These are phyloP conservation scores for Coemansia sp. DNA, from an alignment of 192 early-diverging fungal genomes.

Conservation along the genomic window DNA sequence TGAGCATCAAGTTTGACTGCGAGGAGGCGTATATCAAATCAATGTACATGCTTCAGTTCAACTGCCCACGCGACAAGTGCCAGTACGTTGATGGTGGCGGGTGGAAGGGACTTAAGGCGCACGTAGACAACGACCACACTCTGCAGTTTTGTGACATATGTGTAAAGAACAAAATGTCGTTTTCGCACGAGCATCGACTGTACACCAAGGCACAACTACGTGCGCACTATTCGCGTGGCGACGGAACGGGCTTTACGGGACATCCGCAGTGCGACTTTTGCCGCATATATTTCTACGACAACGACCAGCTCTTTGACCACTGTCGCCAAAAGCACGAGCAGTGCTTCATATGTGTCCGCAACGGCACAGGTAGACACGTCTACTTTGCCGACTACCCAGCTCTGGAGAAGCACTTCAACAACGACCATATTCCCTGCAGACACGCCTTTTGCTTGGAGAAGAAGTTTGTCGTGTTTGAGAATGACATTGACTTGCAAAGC, in stretches of 20 bases:
- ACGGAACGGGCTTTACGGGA: slow-evolving; percentile 72
- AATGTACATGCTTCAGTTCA: slow-evolving; percentile 74
- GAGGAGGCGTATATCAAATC: slow-evolving; percentile 75
- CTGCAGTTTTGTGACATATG: slow-evolving; percentile 87
- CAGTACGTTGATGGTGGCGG: slow-evolving; percentile 72
- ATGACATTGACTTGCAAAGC: slow-evolving; percentile 87
- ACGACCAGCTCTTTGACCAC: slow-evolving; percentile 95
- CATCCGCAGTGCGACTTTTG: slow-evolving; percentile 96
- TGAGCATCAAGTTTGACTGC: slow-evolving; percentile 77
- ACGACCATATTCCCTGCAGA: slow-evolving; percentile 81
- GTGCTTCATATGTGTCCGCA: slow-evolving; percentile 83
- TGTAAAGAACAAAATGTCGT: slow-evolving; percentile 86
- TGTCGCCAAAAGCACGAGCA: slow-evolving; percentile 93
- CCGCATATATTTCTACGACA: slow-evolving; percentile 76
- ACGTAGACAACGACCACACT: slow-evolving; percentile 77
- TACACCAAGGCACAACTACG: slow-evolving; percentile 76
- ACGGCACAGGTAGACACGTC: slow-evolving; percentile 72
- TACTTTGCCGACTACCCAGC: slow-evolving; percentile 85
- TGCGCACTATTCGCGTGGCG: slow-evolving; percentile 77
- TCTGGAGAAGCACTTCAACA: slow-evolving; percentile 83
- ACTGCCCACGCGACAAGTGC: slow-evolving; percentile 87
- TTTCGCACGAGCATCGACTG: slow-evolving; percentile 89
- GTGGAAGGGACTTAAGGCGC: slow-evolving; percentile 84
- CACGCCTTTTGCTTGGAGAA: slow-evolving; percentile 83
- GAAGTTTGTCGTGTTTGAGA: slow-evolving; percentile 96